Base-by-base conservation (phyloP, 441 rosid genomes). In the Bocquillonia castaneifolia region DNA sequence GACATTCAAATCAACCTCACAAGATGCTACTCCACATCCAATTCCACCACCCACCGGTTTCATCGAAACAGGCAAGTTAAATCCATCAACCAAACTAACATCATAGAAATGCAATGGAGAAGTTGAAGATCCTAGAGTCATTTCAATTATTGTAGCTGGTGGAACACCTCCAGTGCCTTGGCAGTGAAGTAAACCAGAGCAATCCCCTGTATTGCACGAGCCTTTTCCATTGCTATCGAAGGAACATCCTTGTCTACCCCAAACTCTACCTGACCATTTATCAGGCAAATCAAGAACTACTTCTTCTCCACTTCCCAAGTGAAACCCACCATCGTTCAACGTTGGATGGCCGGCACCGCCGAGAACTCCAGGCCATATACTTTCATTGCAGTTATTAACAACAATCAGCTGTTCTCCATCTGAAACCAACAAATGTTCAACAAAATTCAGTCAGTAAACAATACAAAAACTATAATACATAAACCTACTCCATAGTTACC, bases 21-120 rank as follows among this genome's bases (percentile, higher is more conserved):
- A 93, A 0, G 96, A 82, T 1, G 98, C 97, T 8, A 85, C 81
- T 20, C 94, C 97, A 14, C 98, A 93, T 10, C 94, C 97, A 1
- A 86, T 80, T 22, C 96, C 97, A 0, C 95, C 96, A 0, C 96
- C 97, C 1, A 91, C 86, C 0, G 98, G 96, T 66, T 81, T 84
- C 97, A 91, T 86, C 1, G 96, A 84, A 37, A 93, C 96, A 0
- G 96, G 98, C 22, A 93, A 72, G 28, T 93, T 93, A 74, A 91
- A 93, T 12, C 97, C 98, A 34, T 93, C 98, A 0, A 93, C 98
- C 32, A 93, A 75, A 60, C 97, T 91, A 1, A 93, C 98, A 69
- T 93, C 97, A 32, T 93, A 93, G 89, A 86, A 93, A 73, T 93
- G 97, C 15, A 93, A 72, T 2, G 97, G 93, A 0, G 97, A 91